Evolutionary conservation across 2,329 filamentous ascomycete genomes (phyloP).

Genomic region (Albophoma yamanashiensis): DNA sequence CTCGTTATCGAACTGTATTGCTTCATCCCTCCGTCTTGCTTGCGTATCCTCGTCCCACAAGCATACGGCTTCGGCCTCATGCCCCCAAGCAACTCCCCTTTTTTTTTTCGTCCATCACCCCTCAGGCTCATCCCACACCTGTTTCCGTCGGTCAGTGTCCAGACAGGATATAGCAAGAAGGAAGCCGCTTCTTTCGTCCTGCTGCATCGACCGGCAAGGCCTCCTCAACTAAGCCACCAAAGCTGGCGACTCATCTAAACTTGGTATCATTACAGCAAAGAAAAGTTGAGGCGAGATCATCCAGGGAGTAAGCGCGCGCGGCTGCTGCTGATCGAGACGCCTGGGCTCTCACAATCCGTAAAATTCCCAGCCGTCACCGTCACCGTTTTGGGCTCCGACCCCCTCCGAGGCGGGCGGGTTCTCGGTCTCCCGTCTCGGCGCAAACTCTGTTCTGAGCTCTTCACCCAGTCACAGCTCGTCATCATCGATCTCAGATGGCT

Average conservation of each 20-base stretch:
- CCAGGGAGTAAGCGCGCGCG: neutral
- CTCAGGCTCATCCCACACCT: neutral
- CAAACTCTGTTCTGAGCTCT: constrained; percentile 54
- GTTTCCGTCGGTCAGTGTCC: neutral
- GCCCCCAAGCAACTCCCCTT: neutral
- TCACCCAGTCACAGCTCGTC: constrained; percentile 78
- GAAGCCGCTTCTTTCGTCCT: neutral
- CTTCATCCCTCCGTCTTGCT: neutral
- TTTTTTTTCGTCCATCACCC: neutral
- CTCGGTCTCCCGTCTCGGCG: constrained; percentile 23
- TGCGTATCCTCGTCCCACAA: neutral
- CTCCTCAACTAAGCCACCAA: constrained; percentile 1
- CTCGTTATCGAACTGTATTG: neutral
- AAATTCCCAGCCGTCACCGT: constrained; percentile 52
- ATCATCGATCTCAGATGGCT: constrained; percentile 93
- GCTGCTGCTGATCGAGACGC: neutral
- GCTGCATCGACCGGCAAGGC: neutral
- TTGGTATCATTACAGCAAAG: constrained; percentile 14
- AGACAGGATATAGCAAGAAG: constrained; percentile 1
- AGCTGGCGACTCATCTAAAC: constrained; percentile 9
- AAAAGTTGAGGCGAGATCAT: constrained; percentile 2
- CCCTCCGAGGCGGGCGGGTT: constrained; percentile 12
- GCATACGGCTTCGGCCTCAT: neutral
- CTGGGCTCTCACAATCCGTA: constrained; percentile 42
- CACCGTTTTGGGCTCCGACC: constrained; percentile 13